Evolutionary conservation across 345 rosid species (phyloP), one percentile per base, ranked within the genome.

Genomic region (Orychophragmus violaceus): DNA sequence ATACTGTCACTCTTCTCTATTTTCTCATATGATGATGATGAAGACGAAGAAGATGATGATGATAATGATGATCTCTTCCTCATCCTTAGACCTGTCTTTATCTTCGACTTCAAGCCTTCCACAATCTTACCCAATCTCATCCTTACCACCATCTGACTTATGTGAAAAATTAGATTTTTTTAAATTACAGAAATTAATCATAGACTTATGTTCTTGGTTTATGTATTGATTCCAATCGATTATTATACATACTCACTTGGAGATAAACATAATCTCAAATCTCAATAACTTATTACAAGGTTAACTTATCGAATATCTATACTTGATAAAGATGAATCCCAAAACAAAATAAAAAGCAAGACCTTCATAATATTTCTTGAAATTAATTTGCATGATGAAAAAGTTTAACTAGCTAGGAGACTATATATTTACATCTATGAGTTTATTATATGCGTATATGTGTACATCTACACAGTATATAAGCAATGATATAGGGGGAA

Each of bases 1-100:
- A 87, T 92, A 76, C 98, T 92, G n/a, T 89, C 93, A 64, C 88
- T 92, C 82, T 92, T 92, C 50, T 89, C 95, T 42, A 92, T 81
- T 89, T 84, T 89, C 61, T 89, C 88, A 51, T 89, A 87, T 5
- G 71, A 58, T 23, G 71, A 58, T 14, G 70, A 64, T 10, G 76
- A 71, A 0, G 69, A 71, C 0, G 75, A 71, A 0, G 75, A 64
- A 0, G 74, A 69, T 2, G 46, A 45, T 0, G 70, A 64, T 1
- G 46, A 46, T 51, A 44, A 52, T 19, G 74, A 68, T 37, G 62
- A 19, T 46, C 65, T 51, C 51, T 78, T 89, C 81, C 81, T 68
- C 78, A 72, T 77, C 84, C 74, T 89, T 83, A 87, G 27, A 45
- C 64, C 48, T 2, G 70, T 54, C 85, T 78, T 89, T 61, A 85